phyloP scores from a whole-genome alignment of 352 stramenopile species.

The Saprolegnia parasitica region DNA sequence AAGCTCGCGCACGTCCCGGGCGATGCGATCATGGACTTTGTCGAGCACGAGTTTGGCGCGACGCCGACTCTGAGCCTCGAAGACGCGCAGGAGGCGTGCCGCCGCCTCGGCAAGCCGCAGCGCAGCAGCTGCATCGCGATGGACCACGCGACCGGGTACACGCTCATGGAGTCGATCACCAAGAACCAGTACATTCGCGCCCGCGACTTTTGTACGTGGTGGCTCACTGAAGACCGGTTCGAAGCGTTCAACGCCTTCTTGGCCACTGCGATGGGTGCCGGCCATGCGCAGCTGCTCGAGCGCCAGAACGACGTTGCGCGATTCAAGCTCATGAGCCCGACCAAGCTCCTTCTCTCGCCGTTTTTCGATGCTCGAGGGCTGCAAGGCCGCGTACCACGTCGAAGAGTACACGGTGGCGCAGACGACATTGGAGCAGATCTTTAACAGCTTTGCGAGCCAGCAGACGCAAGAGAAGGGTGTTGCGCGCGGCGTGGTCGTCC shows the following conservation, averaged over 20 bases:
- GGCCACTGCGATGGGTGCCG: slow-evolving; percentile 32
- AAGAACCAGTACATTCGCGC: slow-evolving; percentile 28
- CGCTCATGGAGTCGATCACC: slow-evolving; percentile 31
- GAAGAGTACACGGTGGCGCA: slow-evolving; percentile 78
- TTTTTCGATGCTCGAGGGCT: slow-evolving; percentile 59
- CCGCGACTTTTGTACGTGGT: slow-evolving; percentile 51
- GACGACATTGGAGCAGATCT: slow-evolving; percentile 83
- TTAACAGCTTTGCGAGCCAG: slow-evolving; percentile 73
- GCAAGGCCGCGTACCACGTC: slow-evolving; percentile 40
- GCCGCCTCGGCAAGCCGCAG: background rate
- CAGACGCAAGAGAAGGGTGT: slow-evolving; percentile 42
- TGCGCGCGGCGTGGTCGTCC: slow-evolving; percentile 30
- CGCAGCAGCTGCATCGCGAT: slow-evolving; percentile 33
- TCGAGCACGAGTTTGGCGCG: background rate
- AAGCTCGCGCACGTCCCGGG: slow-evolving; percentile 38
- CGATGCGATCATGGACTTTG: slow-evolving; percentile 31
- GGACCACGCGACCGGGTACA: slow-evolving; percentile 34
- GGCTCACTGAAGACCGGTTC: slow-evolving; percentile 58
- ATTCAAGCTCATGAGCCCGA: slow-evolving; percentile 44
- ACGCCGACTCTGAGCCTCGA: background rate
- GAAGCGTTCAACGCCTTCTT: slow-evolving; percentile 40
- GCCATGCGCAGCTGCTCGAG: slow-evolving; percentile 45
- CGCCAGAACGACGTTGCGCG: slow-evolving; percentile 59
- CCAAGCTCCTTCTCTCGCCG: slow-evolving; percentile 32
- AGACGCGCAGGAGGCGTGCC: background rate